These are phyloP conservation scores for Mycena metata DNA, from an alignment of 768 basidiomycete species.

Conservation along the genomic window DNA sequence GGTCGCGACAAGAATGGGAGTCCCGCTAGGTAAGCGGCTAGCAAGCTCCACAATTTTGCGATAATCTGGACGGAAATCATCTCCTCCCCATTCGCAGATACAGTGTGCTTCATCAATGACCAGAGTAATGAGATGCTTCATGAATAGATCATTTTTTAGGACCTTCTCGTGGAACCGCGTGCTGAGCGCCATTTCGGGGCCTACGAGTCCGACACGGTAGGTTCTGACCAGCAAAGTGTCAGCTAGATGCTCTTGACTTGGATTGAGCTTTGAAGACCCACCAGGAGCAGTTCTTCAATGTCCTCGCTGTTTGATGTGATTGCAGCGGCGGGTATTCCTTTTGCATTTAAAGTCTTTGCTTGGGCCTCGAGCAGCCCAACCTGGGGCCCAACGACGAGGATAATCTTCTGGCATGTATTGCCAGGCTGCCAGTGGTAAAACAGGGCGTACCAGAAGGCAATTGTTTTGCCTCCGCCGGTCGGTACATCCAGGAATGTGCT, in stretches of 20 bases:
- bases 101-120: constrained; percentile 43
- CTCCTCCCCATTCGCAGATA: constrained; percentile 38
- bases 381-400: constrained; percentile 34
- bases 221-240: background rate
- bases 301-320: constrained; percentile 7
- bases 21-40: constrained; percentile 14
- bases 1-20: constrained; percentile 25
- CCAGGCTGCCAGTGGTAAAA: constrained; percentile 36
- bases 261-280: background rate
- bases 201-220: constrained; percentile 31
- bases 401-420: constrained; percentile 29
- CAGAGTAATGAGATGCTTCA: constrained; percentile 19
- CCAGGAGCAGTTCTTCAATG: constrained; percentile 2
- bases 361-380: constrained; percentile 28
- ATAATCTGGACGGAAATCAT: constrained; percentile 32
- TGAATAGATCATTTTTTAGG: constrained; percentile 23
- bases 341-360: constrained; percentile 14
- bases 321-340: constrained; percentile 23
- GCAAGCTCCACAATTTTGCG: constrained; percentile 2
- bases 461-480: constrained; percentile 37
- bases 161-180: constrained; percentile 19
- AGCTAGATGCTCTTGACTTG: background rate
- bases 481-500: constrained; percentile 31
- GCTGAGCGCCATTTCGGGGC: constrained; percentile 31
- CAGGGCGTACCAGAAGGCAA: constrained; percentile 37